phyloP scores from a whole-genome alignment of 2,329 filamentous ascomycete genomes.

The Colletotrichum liaoningense region DNA sequence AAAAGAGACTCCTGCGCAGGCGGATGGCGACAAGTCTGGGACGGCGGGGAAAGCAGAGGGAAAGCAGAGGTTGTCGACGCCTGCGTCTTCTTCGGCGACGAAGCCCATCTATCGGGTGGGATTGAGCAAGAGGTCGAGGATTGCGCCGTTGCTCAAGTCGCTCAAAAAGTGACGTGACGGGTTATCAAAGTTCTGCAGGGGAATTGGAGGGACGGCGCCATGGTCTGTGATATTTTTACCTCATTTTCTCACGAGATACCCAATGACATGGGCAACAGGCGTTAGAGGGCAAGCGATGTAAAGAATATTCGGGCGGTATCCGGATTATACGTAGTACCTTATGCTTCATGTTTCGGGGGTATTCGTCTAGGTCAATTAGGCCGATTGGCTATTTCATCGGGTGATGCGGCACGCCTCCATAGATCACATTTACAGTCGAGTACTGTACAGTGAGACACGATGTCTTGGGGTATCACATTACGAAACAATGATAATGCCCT shows the following conservation, averaged over 20 bases:
- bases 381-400: neutral
- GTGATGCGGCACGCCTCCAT: neutral
- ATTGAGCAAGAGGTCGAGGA: conserved; percentile 61
- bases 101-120: conserved; percentile 63
- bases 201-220: neutral
- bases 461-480: neutral
- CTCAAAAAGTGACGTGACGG: conserved; percentile 50
- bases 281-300: neutral
- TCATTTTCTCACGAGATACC: neutral
- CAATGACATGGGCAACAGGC: neutral
- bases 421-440: neutral
- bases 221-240: neutral
- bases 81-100: conserved; percentile 35
- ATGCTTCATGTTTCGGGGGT: neutral
- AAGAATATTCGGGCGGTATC: neutral
- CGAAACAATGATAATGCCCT: neutral
- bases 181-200: neutral
- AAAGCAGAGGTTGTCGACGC: conserved; percentile 27
- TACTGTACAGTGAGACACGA: neutral
- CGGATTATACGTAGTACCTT: neutral
- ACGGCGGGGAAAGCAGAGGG: conserved; percentile 21
- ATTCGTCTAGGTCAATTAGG: neutral
- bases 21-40: conserved; percentile 32
- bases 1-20: neutral
- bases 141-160: conserved; percentile 63